Base-by-base conservation (phyloP, 371 early-diverging fungal genomes). In the Mortierella sp. region DNA sequence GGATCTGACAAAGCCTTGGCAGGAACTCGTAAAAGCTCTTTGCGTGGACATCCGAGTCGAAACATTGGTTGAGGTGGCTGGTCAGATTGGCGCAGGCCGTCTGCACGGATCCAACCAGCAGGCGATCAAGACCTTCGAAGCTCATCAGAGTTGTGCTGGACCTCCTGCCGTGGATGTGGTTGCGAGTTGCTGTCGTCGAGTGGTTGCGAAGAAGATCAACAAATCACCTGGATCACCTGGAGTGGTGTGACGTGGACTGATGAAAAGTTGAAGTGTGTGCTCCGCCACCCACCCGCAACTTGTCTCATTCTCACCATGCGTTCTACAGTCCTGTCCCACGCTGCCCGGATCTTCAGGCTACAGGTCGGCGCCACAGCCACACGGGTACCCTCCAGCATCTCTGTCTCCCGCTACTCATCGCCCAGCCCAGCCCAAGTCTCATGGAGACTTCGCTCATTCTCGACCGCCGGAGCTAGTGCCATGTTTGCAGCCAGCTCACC, bases 11-110 rank as follows among this genome's bases (percentile, higher is more conserved):
- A 21, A 76, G 69, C 37, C 56, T 54, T 29, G 76, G 76, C 50
- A 76, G 51, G 52, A 76, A 76, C 49, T 76, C 76, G 39, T 63
- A 69, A 39, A 76, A 76, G 31, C 52, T 61, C 54, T 76, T 76
- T 22, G 76, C 76, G 41, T 69, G 69, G n/a, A 57, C 65, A 53
- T 76, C 76, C 9, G 76, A 76, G 10, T 76, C 76, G 45, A 68
- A 60, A 40, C 69, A 76, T 49, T 65, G 60, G 10, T 60, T 57
- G 21, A 76, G 58, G 44, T 76, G 69, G 52, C 57, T 68, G 50
- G 65, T 65, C 28, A 76, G 54, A 45, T 76, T 76, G n/a, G 53
- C 57, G 45, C 76, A 69, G 1, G 76, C 76, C 12, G 63, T 68
- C n/a, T 64, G 76, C 39, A 76, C 69, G 10, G 76, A 76, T 17